These are phyloP conservation scores for Teunomyces kruisii DNA, from an alignment of 805 yeast genomes.

Conservation along the genomic window DNA sequence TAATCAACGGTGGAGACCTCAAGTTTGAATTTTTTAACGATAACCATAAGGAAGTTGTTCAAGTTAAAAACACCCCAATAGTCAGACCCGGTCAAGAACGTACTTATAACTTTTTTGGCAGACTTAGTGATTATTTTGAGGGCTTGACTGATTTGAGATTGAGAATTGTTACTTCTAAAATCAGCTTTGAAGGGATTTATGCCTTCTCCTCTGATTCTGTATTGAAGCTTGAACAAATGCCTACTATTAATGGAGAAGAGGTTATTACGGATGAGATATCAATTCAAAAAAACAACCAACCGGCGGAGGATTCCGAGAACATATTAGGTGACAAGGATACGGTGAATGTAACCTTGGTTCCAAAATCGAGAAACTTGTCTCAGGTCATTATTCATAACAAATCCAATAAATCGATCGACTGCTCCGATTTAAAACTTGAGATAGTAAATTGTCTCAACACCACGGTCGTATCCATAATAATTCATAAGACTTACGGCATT, in stretches of 20 bases:
- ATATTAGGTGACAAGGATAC: slow-evolving; percentile 3
- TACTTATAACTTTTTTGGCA: slow-evolving; percentile 24
- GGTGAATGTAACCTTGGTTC: slow-evolving; percentile 23
- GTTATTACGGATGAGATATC: neutral
- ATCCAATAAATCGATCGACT: slow-evolving; percentile 23
- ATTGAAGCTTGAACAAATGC: neutral
- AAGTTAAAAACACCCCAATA: slow-evolving; percentile 24
- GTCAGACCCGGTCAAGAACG: slow-evolving; percentile 26
- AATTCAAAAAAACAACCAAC: neutral
- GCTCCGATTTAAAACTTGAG: slow-evolving; percentile 29
- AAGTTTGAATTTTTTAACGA: slow-evolving; percentile 26
- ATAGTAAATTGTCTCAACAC: slow-evolving; percentile 29
- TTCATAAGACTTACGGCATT: slow-evolving; percentile 33
- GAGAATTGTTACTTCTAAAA: slow-evolving; percentile 17
- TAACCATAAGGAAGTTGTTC: slow-evolving; percentile 12
- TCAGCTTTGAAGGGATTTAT: slow-evolving; percentile 14
- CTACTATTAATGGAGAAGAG: neutral
- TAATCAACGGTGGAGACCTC: slow-evolving; percentile 28
- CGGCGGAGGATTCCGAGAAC: slow-evolving; percentile 6
- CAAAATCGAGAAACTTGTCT: slow-evolving; percentile 31
- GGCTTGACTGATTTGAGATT: slow-evolving; percentile 17
- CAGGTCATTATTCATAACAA: slow-evolving; percentile 33
- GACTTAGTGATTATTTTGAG: slow-evolving; percentile 13
- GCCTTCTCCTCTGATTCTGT: slow-evolving; percentile 6
- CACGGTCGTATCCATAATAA: slow-evolving; percentile 24